Evolutionary conservation across 1,284 basidiomycete genomes (phyloP), one percentile per base, ranked within the genome.

Genomic region (Fomitopsis schrenkii): DNA sequence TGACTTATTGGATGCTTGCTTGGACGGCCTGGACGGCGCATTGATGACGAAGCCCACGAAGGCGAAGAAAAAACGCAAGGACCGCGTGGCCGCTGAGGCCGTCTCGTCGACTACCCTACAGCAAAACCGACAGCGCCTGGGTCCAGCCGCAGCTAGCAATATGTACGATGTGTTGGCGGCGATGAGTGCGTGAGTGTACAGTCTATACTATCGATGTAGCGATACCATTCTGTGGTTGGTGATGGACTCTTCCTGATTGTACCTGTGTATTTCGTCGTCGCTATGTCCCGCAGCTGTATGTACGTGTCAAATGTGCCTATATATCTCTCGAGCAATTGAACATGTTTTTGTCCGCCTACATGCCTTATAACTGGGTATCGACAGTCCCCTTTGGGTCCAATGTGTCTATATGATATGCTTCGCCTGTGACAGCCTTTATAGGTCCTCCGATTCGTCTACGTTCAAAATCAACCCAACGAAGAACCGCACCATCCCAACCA

Each of bases 391-490:
- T 5, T 33, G 4, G 30, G 8, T 33, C 30, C 8, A 33, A 33
- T 33, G 30, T 8, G 30, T 33, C 30, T 8, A 33, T 33, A 8
- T 33, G 8, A 33, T 33, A 8, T 5, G 30, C 22, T 91, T 81
- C 62, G n/a, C 44, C 19, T 3, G 15, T 12, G 45, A 17, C 45
- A 48, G 7, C 45, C 17, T 9, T 55, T 17, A 38, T 19, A 55
- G 36, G 26, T 17, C 26, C 36, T 5, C 60, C 64, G 46, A 54
- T 62, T 83, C 82, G 52, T 83, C 80, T 2, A 70, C 75, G 46
- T 83, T 83, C 48, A 83, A 66, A 30, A 83, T 79, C 55, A 83
- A 67, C 0, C 73, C 73, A 8, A 77, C 76, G 63, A 77, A 81
- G 67, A 81, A 83, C 61, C 74, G 69, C 59, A 83, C 76, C 63